A percentile compares a stretch with the other conserved stretches of the same genome.
Conservation (phyloP, 805 yeast species). For the Schizosaccharomyces osmophilus region DNA sequence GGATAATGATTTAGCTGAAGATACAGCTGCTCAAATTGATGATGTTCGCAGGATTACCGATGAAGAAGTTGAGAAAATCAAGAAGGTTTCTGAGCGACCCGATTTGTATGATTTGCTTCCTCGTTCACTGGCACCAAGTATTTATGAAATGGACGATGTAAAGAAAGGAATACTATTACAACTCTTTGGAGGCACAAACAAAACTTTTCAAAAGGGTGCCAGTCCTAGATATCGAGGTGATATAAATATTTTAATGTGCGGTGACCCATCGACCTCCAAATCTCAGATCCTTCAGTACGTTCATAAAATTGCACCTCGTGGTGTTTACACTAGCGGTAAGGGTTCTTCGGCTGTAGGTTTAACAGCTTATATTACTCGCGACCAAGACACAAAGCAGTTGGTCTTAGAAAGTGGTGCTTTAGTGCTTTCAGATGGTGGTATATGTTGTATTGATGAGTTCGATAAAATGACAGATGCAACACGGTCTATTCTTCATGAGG, state of each 20-base stretch:
- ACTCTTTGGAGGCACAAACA: conserved; percentile 86
- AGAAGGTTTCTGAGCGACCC: conserved; percentile 33
- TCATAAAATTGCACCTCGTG: conserved; percentile 93
- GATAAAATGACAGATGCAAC: conserved; percentile 93
- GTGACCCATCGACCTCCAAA: conserved; percentile 95
- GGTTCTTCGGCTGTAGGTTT: conserved; percentile 98
- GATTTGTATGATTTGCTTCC: conserved; percentile 73
- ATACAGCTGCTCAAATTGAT: conserved; percentile 32
- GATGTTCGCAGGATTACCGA: conserved; percentile 46
- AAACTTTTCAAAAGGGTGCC: conserved; percentile 71
- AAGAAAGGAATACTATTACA: conserved; percentile 85
- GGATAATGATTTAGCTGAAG: conserved; percentile 26
- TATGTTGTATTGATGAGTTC: conserved; percentile 95
- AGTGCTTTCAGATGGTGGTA: conserved; percentile 91
- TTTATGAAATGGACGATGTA: conserved; percentile 87
- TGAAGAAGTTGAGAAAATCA: conserved; percentile 43
- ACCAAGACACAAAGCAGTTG: conserved; percentile 73
- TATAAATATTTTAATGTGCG: conserved; percentile 71
- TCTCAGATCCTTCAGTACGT: conserved; percentile 87
- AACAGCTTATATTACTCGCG: conserved; percentile 90
- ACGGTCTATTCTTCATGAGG: conserved; percentile 87
- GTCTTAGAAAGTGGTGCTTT: conserved; percentile 92
- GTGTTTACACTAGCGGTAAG: conserved; percentile 93
- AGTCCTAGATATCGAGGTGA: conserved; percentile 72
- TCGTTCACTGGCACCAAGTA: conserved; percentile 87